A percentile compares a stretch with the other conserved stretches of the same genome.
phyloP scores from a whole-genome alignment of 139 green algal species.

The Chlorella ohadii region DNA sequence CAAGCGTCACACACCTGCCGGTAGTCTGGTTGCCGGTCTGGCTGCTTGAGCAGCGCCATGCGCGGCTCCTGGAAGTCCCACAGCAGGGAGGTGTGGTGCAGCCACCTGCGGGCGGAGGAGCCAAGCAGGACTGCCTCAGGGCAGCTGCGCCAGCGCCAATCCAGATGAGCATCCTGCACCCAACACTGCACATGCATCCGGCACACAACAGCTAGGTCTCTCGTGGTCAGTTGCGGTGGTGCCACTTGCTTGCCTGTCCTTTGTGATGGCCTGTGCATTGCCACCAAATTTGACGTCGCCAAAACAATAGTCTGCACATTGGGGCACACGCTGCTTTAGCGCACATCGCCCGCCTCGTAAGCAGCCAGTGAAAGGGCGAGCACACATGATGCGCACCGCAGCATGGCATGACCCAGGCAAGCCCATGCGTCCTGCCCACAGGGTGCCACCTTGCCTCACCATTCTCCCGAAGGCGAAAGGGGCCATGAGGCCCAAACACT shows the following conservation, averaged over 20 bases:
- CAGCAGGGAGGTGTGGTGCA: conserved; percentile 98
- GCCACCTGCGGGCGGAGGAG: conserved; percentile 60
- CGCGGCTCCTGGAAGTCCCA: conserved; percentile 84
- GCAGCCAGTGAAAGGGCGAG: too few species aligned
- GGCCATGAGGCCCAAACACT: conserved; percentile 69
- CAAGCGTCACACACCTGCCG: conserved; percentile 68
- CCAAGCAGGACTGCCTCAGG: too few species aligned
- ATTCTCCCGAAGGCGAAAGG: conserved; percentile 80
- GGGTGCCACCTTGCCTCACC: too few species aligned
- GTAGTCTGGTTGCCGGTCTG: conserved; percentile 78
- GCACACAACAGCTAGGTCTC: not conserved
- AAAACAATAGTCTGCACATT: conserved; percentile 86
- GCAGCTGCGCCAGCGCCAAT: too few species aligned
- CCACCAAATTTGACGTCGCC: conserved; percentile 94
- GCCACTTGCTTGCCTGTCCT: conserved; percentile 29
- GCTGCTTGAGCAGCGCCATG: conserved; percentile 87
- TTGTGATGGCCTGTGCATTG: conserved; percentile 97
- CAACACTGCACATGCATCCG: too few species aligned
- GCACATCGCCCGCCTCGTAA: too few species aligned
- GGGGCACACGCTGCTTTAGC: not conserved
- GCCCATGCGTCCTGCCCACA: too few species aligned
- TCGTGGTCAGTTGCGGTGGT: not conserved
- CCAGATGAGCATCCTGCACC: too few species aligned
- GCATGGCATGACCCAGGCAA: too few species aligned
- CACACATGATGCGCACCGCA: too few species aligned